Evolutionary conservation across 495 filamentous ascomycete species (phyloP), one percentile per base, ranked within the genome.

Genomic region (Melanomma pulvis-pyrius): DNA sequence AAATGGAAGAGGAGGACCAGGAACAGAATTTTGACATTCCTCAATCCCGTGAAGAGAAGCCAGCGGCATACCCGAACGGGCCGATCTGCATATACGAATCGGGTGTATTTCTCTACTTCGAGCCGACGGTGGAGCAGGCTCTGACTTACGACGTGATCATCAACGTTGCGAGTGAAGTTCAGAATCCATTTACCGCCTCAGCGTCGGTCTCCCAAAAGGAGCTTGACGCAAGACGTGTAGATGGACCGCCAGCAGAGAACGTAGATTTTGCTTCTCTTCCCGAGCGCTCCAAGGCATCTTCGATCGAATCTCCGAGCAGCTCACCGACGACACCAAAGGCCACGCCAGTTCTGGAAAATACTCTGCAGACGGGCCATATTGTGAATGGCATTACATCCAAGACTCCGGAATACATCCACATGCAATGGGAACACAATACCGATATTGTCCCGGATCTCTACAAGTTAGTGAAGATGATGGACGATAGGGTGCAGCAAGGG

Each of bases 391-490:
- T 44, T 17, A 44, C 74, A 70, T 21, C 67, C 17, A 78, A 86
- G 25, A 61, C 57, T 36, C 94, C 94, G 1, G 94, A 98, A 75
- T 98, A 98, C 73, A 87, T 98, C 54, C 94, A 98, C 74, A 89
- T 98, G 50, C 88, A 86, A 2, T 98, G 94, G 94, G 96, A 98
- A 68, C 94, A 98, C 77, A 97, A 98, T 71, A 96, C 93, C 0
- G 92, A 97, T 65, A 96, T 98, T 63, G 86, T 93, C 17, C 87
- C 89, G 24, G 94, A 98, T 73, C 78, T 98, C 29, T 86, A 89
- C 74, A 80, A 79, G 44, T 80, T 98, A n/a, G 96, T 94, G 72
- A 88, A 96, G 69, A 80, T 88, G 12, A 93, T 98, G 61, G 92
- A 96, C 59, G 85, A 88, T 34, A 84, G 89, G 53, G 86, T 92